phyloP scores from a whole-genome alignment of 2,329 filamentous ascomycete species.

The Grosmannia clavigera region DNA sequence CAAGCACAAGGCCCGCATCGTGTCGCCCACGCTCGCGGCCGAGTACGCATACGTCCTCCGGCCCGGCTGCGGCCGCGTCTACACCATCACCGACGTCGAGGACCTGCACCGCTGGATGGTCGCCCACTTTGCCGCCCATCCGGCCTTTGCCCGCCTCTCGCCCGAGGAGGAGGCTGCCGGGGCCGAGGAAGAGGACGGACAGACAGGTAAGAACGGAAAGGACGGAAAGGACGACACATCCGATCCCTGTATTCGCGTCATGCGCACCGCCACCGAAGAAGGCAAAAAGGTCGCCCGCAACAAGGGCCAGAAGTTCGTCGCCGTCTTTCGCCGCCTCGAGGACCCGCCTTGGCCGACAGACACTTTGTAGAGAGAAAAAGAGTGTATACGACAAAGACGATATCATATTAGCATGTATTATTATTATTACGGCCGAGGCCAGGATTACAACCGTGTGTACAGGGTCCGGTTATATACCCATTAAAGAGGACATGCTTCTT shows the following conservation, averaged over 20 bases:
- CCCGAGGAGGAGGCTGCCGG: conserved; percentile 44
- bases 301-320: conserved; percentile 80
- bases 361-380: background rate
- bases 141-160: conserved; percentile 62
- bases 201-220: no score
- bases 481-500: no score
- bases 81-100: conserved; percentile 96
- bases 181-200: background rate
- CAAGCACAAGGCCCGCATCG: conserved; percentile 94
- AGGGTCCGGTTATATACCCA: background rate
- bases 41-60: conserved; percentile 84
- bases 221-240: conserved; percentile 49
- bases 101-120: conserved; percentile 93
- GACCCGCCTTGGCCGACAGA: conserved; percentile 58
- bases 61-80: conserved; percentile 68
- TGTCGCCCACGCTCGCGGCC: conserved; percentile 74
- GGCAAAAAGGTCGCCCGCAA: conserved; percentile 93
- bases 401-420: background rate
- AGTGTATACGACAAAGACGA: background rate
- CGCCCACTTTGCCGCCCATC: conserved; percentile 65
- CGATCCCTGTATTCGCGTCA: conserved; percentile 57
- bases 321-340: conserved; percentile 68
- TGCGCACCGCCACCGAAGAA: conserved; percentile 83
- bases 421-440: background rate
- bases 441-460: background rate